Conservation (phyloP, 2,329 filamentous ascomycete genomes). For the Aspergillus amoenus region DNA sequence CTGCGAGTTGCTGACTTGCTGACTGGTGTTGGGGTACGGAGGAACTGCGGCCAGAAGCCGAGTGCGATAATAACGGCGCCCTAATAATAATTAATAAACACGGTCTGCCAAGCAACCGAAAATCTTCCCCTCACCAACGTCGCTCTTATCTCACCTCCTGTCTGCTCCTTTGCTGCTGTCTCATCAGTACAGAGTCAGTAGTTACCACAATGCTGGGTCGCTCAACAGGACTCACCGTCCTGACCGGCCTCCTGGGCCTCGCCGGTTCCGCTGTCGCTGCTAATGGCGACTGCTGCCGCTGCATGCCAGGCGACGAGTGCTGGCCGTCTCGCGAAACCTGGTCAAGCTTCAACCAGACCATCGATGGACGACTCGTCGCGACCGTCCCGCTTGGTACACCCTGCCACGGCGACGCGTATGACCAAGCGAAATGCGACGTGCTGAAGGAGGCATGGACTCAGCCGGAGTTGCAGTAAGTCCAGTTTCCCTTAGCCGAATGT, state of each 20-base stretch:
- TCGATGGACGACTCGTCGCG: conserved; percentile 52
- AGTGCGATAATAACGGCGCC: too few species aligned
- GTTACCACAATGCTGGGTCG: background rate
- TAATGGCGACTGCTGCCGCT: conserved; percentile 39
- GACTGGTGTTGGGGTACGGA: too few species aligned
- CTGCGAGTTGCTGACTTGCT: too few species aligned
- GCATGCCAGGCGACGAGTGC: conserved; percentile 52
- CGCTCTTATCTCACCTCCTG: too few species aligned
- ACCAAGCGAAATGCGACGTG: conserved; percentile 45
- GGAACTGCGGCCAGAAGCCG: too few species aligned
- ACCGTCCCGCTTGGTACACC: conserved; percentile 54
- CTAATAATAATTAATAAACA: too few species aligned
- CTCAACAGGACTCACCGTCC: background rate
- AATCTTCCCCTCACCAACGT: too few species aligned
- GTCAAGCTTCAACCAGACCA: conserved; percentile 52
- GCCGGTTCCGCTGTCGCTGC: background rate
- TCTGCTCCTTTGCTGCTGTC: background rate
- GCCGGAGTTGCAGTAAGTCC: conserved; percentile 47
- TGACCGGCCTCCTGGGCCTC: background rate
- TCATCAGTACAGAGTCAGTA: background rate
- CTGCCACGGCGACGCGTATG: conserved; percentile 53
- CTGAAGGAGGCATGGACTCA: conserved; percentile 46
- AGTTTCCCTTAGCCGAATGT: too few species aligned
- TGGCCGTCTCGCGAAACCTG: conserved; percentile 54
- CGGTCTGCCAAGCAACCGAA: too few species aligned